Evolutionary conservation across 805 yeast species (phyloP), one percentile per base, ranked within the genome.

Genomic region (Deakozyma indianensis): DNA sequence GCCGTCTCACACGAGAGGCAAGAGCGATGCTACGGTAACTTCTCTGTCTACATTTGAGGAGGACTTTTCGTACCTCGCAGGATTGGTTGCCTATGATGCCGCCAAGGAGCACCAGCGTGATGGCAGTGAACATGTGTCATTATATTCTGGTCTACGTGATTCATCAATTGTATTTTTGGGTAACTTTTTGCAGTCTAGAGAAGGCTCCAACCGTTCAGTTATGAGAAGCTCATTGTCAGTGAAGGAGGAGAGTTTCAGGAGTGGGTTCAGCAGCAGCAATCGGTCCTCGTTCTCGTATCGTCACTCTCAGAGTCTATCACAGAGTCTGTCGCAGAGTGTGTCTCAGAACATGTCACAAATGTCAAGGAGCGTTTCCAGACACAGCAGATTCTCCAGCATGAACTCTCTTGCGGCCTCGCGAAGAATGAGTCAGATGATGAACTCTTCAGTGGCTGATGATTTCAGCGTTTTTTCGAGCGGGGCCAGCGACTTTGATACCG

Each of bases 21-120:
- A 35, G n/a, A 41, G 44, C 29, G 43, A 28, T 20, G 24, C 16
- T 3, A 22, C 40, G 9, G 25, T 18, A 47, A 11, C 22, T 49
- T 15, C 51, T 43, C 41, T 5, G 35, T n/a, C 18, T 25, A 21
- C 35, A 41, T 16, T 35, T 29, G 35, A 38, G 27, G 61, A 58
- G 43, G 64, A 61, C 44, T 61, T 61, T 41, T 47, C 60, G 22
- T 60, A 60, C 45, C 48, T 61, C 43, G 65, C 64, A 0, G 54
- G 59, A 4, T 48, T 59, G 7, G 62, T 61, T 2, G 53, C 54
- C n/a, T 58, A 58, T 22, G 54, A 50, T 22, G 56, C 50, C 35
- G 43, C 41, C 49, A 16, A 41, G 47, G 24, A 44, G 23, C 27
- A 41, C 25, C 25, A 27, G 35, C 18, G 21, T n/a, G 25, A 28